phyloP scores from a whole-genome alignment of 2,329 filamentous ascomycete genomes.

The Fusarium armeniacum region DNA sequence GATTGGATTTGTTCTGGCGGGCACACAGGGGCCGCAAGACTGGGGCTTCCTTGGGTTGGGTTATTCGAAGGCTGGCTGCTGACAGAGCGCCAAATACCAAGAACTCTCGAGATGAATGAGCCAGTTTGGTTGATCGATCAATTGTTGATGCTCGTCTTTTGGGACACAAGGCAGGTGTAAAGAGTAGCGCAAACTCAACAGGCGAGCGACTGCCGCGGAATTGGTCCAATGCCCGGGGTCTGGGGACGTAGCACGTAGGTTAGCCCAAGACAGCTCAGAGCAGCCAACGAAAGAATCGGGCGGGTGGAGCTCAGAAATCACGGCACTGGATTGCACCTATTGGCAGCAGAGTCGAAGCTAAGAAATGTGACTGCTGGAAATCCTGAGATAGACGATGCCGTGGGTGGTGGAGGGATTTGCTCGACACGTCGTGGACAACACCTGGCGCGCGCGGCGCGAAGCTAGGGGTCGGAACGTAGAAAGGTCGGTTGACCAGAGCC shows the following conservation, averaged over 20 bases:
- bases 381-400: constrained; percentile 30
- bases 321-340: constrained; percentile 54
- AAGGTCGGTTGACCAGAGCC: constrained; percentile 28
- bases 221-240: constrained; percentile 50
- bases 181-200: constrained; percentile 50
- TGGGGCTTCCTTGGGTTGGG: constrained; percentile 33
- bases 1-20: constrained; percentile 39
- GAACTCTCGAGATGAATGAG: constrained; percentile 34
- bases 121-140: constrained; percentile 38
- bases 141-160: constrained; percentile 31
- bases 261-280: constrained; percentile 45
- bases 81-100: constrained; percentile 33
- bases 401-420: constrained; percentile 26
- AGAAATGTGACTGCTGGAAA: constrained; percentile 34
- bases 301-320: constrained; percentile 50
- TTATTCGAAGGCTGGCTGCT: constrained; percentile 26
- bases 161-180: constrained; percentile 35
- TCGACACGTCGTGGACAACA: constrained; percentile 45
- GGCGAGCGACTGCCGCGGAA: constrained; percentile 45
- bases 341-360: constrained; percentile 47
- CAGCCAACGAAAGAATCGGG: constrained; percentile 33
- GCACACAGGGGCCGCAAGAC: constrained; percentile 36
- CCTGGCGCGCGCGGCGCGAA: constrained; percentile 42
- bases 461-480: constrained; percentile 37
- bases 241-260: constrained; percentile 47